Conservation (phyloP, 1,284 basidiomycete species). For the Ceratobasidium sp. region DNA sequence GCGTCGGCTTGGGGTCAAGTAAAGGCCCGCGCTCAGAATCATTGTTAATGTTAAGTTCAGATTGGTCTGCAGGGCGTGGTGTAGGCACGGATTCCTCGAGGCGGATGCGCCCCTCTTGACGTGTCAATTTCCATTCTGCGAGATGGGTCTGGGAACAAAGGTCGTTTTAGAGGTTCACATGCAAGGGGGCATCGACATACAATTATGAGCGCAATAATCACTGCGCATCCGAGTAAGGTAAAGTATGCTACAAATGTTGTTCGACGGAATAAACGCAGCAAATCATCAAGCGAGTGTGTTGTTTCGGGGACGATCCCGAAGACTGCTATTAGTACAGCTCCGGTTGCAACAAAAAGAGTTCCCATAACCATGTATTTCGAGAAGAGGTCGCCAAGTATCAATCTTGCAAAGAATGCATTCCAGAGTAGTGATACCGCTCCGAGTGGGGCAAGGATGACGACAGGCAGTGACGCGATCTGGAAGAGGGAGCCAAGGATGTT, state of each 20-base stretch:
- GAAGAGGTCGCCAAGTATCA: constrained; percentile 86
- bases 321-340: constrained; percentile 86
- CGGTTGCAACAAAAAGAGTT: constrained; percentile 84
- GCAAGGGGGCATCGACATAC: constrained; percentile 56
- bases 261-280: constrained; percentile 77
- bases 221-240: constrained; percentile 67
- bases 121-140: constrained; percentile 57
- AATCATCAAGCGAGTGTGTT: constrained; percentile 86
- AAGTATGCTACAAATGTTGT: constrained; percentile 84
- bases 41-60: constrained; percentile 43
- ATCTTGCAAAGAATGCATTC: constrained; percentile 90
- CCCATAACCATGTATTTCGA: constrained; percentile 84
- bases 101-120: constrained; percentile 44
- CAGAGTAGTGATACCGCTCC: constrained; percentile 92
- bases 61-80: constrained; percentile 35
- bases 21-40: constrained; percentile 65
- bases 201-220: constrained; percentile 65
- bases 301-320: constrained; percentile 93
- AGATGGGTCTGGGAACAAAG: constrained; percentile 59
- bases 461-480: constrained; percentile 91
- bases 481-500: constrained; percentile 92
- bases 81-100: constrained; percentile 30
- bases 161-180: background rate
- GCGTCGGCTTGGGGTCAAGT: constrained; percentile 57
- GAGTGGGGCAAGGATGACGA: constrained; percentile 89